Base-by-base conservation (phyloP, 202 grass and related monocot genomes). In the Dendrocalamus latiflorus region DNA sequence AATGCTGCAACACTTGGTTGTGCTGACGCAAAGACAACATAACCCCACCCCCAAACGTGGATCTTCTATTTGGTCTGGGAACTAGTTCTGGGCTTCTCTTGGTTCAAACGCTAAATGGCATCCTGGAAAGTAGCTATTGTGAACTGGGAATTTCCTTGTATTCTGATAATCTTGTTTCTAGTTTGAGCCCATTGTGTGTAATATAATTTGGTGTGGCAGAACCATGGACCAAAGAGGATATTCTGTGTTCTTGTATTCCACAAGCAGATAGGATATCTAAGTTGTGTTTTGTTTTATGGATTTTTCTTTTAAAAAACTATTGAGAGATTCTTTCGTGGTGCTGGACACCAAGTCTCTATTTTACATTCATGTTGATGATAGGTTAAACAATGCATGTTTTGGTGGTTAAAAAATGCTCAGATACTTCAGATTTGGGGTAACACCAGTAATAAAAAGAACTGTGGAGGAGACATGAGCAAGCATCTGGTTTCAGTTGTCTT, bases 291-390 rank as follows among this genome's bases (percentile, higher is more conserved):
- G 16, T 42, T 66, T 15, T 56, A 24, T 53, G 12, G 8, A 28
- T 86, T 82, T 77, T 87, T n/a, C n/a, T n/a, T n/a, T n/a, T n/a
- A n/a, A n/a, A n/a, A 70, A 26, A 56, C 54, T 59, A 8, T 77
- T 64, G 25, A 47, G 53, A 55, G 38, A 55, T 67, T 25, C 20
- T 58, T 81, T 61, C 11, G 50, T 81, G 41, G 51, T 75, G 13
- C 22, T 82, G 34, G 4, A 87, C 72, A 68, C 39, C 22, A 76
- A 87, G 26, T 38, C 20, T 72, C 4, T 71, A 65, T 64, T 87
- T 50, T 56, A 28, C 68, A 30, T 43, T 7, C 26, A 61, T 65
- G n/a, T 50, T 74, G 9, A 63, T 34, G 49, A 28, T 63, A n/a
- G 4, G 25, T 47, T 42, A 47, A 69, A 81, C 37, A 56, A 21